These are phyloP conservation scores for Bathelium albidoporum DNA, from an alignment of 495 filamentous ascomycete species.

Conservation along the genomic window DNA sequence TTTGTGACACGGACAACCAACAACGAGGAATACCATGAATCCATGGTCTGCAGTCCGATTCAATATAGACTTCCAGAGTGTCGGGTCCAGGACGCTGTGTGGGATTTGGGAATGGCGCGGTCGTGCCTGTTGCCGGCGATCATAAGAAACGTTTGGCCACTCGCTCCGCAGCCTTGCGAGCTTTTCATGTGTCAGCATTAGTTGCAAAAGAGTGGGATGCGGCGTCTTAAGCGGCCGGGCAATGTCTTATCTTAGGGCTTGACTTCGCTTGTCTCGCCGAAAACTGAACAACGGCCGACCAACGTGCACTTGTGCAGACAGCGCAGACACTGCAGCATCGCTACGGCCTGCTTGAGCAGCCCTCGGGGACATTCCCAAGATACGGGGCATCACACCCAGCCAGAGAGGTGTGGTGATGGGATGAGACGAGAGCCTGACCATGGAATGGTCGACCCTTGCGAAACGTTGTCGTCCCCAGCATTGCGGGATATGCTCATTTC, in stretches of 20 bases:
- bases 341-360: not conserved
- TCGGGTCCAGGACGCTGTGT: not conserved
- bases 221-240: not conserved
- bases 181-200: not conserved
- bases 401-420: not conserved
- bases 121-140: not conserved
- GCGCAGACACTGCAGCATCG: not conserved
- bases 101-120: not conserved
- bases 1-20: not conserved
- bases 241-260: not conserved
- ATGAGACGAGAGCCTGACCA: not conserved
- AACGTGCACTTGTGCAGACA: not conserved
- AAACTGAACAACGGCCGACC: not conserved
- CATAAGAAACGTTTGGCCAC: not conserved
- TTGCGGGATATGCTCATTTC: not conserved
- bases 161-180: not conserved
- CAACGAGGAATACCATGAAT: not conserved
- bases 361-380: not conserved
- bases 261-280: not conserved
- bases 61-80: not conserved
- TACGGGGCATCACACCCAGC: not conserved
- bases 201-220: not conserved
- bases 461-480: not conserved
- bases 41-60: constrained; percentile 2
- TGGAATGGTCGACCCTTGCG: not conserved